Evolutionary conservation across 1,284 basidiomycete genomes (phyloP).

Genomic region (Melampsora americana): DNA sequence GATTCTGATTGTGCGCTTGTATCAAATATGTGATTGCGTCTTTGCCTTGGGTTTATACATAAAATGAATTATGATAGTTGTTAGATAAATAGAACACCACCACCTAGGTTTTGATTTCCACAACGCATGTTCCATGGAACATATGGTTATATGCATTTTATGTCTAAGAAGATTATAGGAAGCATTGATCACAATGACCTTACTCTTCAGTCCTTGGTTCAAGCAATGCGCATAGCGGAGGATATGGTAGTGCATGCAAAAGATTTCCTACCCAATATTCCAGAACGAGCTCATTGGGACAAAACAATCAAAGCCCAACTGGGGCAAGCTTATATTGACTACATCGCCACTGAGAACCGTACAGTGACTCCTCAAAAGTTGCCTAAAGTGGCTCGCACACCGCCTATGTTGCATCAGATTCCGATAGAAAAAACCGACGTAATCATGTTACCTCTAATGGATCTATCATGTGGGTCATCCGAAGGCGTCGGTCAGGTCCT

Average conservation of each 20-base stretch:
- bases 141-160: slow-evolving; percentile 13
- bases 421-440: not conserved
- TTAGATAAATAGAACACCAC: too few relatives aligned
- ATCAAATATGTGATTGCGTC: too few relatives aligned
- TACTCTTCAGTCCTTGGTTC: not conserved
- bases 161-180: not conserved
- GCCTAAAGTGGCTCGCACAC: too few relatives aligned
- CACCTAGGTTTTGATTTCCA: too few relatives aligned
- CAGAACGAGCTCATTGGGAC: not conserved
- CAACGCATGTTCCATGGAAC: slow-evolving; percentile 21
- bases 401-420: too few relatives aligned
- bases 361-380: too few relatives aligned
- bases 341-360: not conserved
- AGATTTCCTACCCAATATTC: not conserved
- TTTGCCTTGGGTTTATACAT: too few relatives aligned
- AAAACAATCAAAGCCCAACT: slow-evolving; percentile 12
- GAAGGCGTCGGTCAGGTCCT: slow-evolving; percentile 18
- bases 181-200: not conserved
- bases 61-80: too few relatives aligned
- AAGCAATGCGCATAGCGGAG: not conserved
- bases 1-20: too few relatives aligned
- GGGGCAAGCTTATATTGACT: not conserved
- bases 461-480: slow-evolving; percentile 15
- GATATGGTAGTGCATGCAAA: not conserved
- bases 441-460: slow-evolving; percentile 13